Base-by-base conservation (phyloP, 148 eudicot species). In the Vaccinium vitisidaea region DNA sequence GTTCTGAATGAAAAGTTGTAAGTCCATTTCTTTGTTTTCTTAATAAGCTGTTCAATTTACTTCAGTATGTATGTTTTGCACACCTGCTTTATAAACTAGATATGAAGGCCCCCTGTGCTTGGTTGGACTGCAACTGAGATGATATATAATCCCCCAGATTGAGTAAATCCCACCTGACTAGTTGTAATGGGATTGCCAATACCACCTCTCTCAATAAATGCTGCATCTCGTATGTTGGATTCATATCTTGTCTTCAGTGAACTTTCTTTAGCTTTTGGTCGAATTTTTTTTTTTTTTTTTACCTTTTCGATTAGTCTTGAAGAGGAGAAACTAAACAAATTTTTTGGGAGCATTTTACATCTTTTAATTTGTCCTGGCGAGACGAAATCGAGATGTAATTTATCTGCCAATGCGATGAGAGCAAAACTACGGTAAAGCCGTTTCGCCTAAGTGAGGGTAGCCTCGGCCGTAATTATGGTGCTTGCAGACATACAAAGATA, bases 1-100 rank as follows among this genome's bases (percentile, higher is more conserved):
- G 91, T 88, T 84, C 80, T 96, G 84, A 91, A 94, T 50, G 98
- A 94, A 84, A 96, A 93, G 87, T 49, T 94, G 98, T 96, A 88
- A 88, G 97, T 81, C 82, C 65, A 58, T 81, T 32, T 63, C 18
- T 63, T 81, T 52, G 43, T 54, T 59, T 49, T 32, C 2, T 56
- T 11, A 18, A 5, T 75, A 4, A 7, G 25, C 39, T 15, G 18
- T 61, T 71, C n/a, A 50, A 16, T 13, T 77, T 16, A 69, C 71
- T 5, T 88, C 25, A 6, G 13, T 61, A 43, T 61, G n/a, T n/a
- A 46, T 59, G 19, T 58, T 32, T 30, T 49, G 54, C 50, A 21
- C 49, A 70, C 7, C 9, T 12, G 73, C 54, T 73, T 73, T 23
- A 69, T 13, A 69, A 65, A 65, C 32, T 9, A 10, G 70, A 63